Evolutionary conservation across 129 eudicot species (phyloP), one percentile per base, ranked within the genome.

Genomic region (Gnaphalium uliginosum): DNA sequence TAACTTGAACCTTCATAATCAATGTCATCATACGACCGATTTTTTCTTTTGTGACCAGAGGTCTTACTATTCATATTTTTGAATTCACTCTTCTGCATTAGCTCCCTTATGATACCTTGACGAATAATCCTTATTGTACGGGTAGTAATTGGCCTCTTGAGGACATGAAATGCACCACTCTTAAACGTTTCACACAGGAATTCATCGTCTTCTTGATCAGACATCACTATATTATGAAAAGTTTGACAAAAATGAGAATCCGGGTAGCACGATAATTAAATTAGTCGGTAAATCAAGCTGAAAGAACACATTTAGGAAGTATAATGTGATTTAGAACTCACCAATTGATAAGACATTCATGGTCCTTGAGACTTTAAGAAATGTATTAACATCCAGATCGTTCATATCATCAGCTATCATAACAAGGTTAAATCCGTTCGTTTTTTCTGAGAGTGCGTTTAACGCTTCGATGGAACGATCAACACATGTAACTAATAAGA

Each of bases 101-200:
- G 69, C 32, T 81, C 13, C 66, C 81, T 60, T 21, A 82, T 66
- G 10, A 75, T 73, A 33, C 71, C 58, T 76, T 82, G 84, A 22
- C 84, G 80, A 4, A 85, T 35, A 74, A 51, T 69, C 74, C 73
- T 85, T 33, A 79, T 39, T 22, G 29, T 70, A 46, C 67, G 75
- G 2, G 26, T 48, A 15, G 66, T 37, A 53, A 81, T 37, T 10
- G 89, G 84, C 70, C 59, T 82, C 66, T 75, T 51, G 72, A 85
- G 59, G 15, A 82, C 76, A 50, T 78, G 86, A 14, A 71, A 79
- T 3, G 89, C 86, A n/a, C 86, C 86, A 13, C 43, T 73, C 70
- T 78, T 67, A 3, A 82, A 41, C 4, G 81, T 82, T 65, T 74
- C 62, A 41, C 33, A 17, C 62, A 60, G 7, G 27, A 82, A 48